These are phyloP conservation scores for Cucurbita moschata DNA, from an alignment of 306 rosid genomes.

Conservation along the genomic window DNA sequence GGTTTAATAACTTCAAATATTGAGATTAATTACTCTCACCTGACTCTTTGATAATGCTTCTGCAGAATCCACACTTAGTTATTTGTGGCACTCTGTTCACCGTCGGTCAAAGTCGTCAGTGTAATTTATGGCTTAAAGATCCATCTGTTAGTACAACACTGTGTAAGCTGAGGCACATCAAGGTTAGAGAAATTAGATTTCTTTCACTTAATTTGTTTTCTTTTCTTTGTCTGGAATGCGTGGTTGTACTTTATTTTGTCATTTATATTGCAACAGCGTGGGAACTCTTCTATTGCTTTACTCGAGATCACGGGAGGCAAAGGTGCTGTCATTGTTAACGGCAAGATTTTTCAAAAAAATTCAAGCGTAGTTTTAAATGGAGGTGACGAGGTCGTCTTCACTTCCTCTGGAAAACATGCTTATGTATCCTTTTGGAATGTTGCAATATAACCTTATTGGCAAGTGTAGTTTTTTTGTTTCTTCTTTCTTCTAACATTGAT, in stretches of 20 bases:
- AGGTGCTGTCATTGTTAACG: conserved; percentile 67
- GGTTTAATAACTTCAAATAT: not conserved
- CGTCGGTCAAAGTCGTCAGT: conserved; percentile 71
- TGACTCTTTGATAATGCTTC: conserved; percentile 11
- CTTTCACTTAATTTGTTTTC: not conserved
- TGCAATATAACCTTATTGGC: not conserved
- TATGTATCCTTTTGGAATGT: conserved; percentile 77
- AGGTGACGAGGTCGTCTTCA: conserved; percentile 85
- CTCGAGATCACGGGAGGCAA: conserved; percentile 65
- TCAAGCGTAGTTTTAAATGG: conserved; percentile 43
- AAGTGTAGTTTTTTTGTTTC: not conserved
- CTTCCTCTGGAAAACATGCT: conserved; percentile 55
- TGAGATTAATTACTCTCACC: not conserved
- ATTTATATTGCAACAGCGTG: conserved; percentile 40
- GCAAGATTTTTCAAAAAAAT: conserved; percentile 33
- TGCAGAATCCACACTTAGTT: conserved; percentile 64
- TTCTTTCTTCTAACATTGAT: not conserved
- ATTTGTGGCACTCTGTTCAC: conserved; percentile 41
- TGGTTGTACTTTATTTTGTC: not conserved
- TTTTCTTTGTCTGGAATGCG: not conserved
- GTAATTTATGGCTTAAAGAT: conserved; percentile 73
- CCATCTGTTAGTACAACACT: conserved; percentile 37
- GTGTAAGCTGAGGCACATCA: conserved; percentile 70
- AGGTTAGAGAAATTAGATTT: conserved; percentile 35
- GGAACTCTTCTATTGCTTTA: conserved; percentile 48